A percentile compares a stretch with the other conserved stretches of the same genome.
Conservation (phyloP, 2,329 filamentous ascomycete genomes). For the Zymoseptoria ardabiliae region DNA sequence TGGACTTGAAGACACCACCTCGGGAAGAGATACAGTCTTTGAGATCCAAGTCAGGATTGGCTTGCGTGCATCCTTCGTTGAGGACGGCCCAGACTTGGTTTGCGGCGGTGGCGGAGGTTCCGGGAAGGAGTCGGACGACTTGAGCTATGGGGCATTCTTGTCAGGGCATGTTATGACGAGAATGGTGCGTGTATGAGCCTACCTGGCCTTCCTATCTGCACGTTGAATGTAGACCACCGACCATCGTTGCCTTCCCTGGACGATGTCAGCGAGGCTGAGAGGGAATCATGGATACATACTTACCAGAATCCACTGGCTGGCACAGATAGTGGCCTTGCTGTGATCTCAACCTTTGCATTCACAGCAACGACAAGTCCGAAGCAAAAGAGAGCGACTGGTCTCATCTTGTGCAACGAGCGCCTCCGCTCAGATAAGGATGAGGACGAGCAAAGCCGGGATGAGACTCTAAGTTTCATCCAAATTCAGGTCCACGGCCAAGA, state of each 20-base stretch:
- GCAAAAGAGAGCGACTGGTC: background rate
- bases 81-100: slow-evolving; percentile 17
- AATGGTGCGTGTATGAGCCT: background rate
- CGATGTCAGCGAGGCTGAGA: background rate
- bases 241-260: slow-evolving; percentile 10
- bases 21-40: slow-evolving; percentile 14
- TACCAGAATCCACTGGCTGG: slow-evolving; percentile 4
- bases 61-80: slow-evolving; percentile 17
- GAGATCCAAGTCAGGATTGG: slow-evolving; percentile 24
- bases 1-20: slow-evolving; percentile 26
- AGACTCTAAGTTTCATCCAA: background rate
- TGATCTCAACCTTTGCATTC: background rate
- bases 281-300: background rate
- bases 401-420: background rate
- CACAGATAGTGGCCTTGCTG: background rate
- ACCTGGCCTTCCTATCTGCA: slow-evolving; percentile 8
- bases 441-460: background rate
- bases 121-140: slow-evolving; percentile 17
- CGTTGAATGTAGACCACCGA: slow-evolving; percentile 10
- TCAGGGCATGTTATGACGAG: background rate
- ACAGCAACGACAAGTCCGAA: background rate
- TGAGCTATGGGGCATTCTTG: background rate
- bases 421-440: background rate
- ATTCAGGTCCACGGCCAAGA: background rate
- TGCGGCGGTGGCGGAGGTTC: slow-evolving; percentile 16